Evolutionary conservation across 306 rosid genomes (phyloP).

Genomic region (Castanea crenata): DNA sequence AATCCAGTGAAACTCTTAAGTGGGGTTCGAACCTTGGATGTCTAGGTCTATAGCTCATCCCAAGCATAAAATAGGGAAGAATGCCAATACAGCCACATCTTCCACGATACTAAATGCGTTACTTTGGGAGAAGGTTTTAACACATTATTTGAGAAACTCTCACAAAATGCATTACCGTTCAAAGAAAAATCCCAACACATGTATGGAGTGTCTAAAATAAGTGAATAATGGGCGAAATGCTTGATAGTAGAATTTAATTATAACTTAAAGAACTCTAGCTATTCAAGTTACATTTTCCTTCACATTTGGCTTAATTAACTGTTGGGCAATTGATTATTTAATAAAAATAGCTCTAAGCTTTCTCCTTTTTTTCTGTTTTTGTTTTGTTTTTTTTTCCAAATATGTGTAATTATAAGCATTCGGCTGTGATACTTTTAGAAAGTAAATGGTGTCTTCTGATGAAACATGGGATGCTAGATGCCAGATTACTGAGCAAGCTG

Average conservation of each 20-base stretch:
- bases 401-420: neutral
- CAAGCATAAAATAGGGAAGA: neutral
- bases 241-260: neutral
- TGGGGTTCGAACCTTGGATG: no score
- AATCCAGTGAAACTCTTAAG: no score
- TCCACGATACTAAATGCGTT: neutral
- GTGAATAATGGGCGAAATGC: neutral
- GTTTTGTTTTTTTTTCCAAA: neutral
- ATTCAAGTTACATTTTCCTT: neutral
- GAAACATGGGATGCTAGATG: neutral
- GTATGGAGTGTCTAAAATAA: neutral
- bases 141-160: neutral
- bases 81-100: neutral
- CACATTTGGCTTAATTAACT: neutral
- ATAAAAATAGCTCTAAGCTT: neutral
- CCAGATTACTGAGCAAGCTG: neutral
- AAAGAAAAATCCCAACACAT: neutral
- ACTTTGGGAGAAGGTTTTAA: neutral
- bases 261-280: neutral
- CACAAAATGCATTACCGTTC: neutral
- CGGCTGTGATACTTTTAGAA: neutral
- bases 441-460: neutral
- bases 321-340: neutral
- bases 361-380: no score
- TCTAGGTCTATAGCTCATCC: no score